These are phyloP conservation scores for Fusarium annulatum DNA, from an alignment of 2,329 filamentous ascomycete species.

Conservation along the genomic window DNA sequence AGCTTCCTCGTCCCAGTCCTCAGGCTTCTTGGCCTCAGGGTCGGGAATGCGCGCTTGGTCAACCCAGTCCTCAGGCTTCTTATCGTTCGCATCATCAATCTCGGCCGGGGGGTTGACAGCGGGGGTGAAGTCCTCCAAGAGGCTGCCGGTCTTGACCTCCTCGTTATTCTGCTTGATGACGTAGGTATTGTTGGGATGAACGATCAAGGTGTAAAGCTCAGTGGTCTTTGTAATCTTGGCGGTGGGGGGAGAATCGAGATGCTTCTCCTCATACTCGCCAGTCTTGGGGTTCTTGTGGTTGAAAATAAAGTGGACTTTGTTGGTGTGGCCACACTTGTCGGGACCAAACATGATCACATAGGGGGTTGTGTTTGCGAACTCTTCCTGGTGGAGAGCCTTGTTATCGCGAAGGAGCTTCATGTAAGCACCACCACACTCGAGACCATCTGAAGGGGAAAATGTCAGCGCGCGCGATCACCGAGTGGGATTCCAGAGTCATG, in stretches of 20 bases:
- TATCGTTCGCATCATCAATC: constrained; percentile 94
- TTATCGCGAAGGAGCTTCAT: constrained; percentile 99
- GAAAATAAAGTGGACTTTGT: constrained; percentile 99
- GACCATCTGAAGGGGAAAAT: constrained; percentile 72
- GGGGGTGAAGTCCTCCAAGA: constrained; percentile 93
- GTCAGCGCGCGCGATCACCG: constrained; percentile 38
- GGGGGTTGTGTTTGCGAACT: constrained; percentile 96
- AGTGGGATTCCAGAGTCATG: neutral
- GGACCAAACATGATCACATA: constrained; percentile 99
- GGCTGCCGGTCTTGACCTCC: constrained; percentile 86
- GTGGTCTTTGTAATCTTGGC: constrained; percentile 92
- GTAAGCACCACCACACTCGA: constrained; percentile 98
- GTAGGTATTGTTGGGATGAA: constrained; percentile 96
- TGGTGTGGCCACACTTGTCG: constrained; percentile 98
- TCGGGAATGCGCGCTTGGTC: constrained; percentile 92
- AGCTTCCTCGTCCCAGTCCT: constrained; percentile 99
- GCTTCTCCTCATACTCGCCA: constrained; percentile 99
- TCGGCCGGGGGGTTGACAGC: constrained; percentile 94
- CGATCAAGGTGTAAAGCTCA: constrained; percentile 95
- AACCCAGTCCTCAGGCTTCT: constrained; percentile 95
- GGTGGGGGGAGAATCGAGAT: constrained; percentile 83
- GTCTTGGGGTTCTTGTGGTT: constrained; percentile 99
- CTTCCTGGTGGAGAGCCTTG: constrained; percentile 94
- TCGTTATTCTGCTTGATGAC: constrained; percentile 92
- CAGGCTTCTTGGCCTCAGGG: constrained; percentile 93